Base-by-base conservation (phyloP, 257 asterid species). In the Ophiorrhiza pumila region DNA sequence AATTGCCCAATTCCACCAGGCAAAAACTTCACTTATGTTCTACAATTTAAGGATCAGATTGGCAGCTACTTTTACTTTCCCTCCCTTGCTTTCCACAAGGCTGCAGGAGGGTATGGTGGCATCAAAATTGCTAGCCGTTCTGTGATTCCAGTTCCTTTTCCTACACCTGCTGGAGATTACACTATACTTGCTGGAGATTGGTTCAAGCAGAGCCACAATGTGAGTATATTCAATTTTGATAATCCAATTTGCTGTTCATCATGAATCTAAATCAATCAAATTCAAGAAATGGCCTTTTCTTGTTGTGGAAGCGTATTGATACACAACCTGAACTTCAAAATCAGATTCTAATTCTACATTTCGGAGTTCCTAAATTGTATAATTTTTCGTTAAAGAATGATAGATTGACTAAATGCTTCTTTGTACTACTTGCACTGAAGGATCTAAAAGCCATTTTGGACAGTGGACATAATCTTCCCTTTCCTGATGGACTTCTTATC, bases 41-140 rank as follows among this genome's bases (percentile, higher is more conserved):
- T 82, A 35, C 86, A 82, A 65, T 79, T 82, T 46, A 82, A 82
- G 34, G 86, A 82, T 76, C 83, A 82, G 68, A 82, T 82, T 41
- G 86, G 86, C 25, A 79, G 83, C 64, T 82, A 68, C 75, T 52
- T 68, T 71, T 82, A 82, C 77, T 82, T 72, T 58, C 86, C 86
- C 22, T 82, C 86, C 56, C 86, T 82, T 58, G 83, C 69, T 27
- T 82, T 82, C 61, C 85, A 82, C 50, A 82, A 78, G 73, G 83
- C 83, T 50, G 83, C 80, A 0, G 83, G 80, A 63, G 84, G 79
- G 25, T 76, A 72, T 31, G 84, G 84, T 37, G 74, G 79, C 60
- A 68, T 80, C 68, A 72, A 65, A 22, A 72, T 80, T 9, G 80
- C 78, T 62, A 76, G 84, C 67, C 81, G 84, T 34, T 41, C 78